A percentile compares a stretch with the other conserved stretches of the same genome.
Conservation (phyloP, 2,329 filamentous ascomycete genomes). For the Trichoderma simmonsii region DNA sequence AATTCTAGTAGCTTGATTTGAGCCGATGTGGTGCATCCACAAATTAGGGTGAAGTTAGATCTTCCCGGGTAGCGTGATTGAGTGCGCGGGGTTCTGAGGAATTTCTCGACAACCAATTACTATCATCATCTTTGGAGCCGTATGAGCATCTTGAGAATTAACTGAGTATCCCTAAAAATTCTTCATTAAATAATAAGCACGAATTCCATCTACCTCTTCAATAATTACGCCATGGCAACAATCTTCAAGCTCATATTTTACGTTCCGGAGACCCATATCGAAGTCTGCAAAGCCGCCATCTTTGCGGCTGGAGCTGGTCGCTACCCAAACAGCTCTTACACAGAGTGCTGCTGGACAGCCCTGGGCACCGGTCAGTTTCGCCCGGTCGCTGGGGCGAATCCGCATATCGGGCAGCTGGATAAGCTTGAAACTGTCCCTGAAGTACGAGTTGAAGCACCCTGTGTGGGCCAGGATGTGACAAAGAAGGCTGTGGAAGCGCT, state of each 20-base stretch:
- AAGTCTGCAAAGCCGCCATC: slow-evolving; percentile 52
- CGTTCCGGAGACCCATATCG: slow-evolving; percentile 43
- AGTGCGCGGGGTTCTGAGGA: neutral
- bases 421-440: slow-evolving; percentile 58
- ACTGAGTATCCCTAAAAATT: neutral
- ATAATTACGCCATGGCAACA: neutral
- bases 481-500: slow-evolving; percentile 59
- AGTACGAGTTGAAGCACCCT: slow-evolving; percentile 60
- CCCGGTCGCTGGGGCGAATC: slow-evolving; percentile 58
- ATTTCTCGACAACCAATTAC: neutral
- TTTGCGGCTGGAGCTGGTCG: slow-evolving; percentile 57
- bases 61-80: neutral
- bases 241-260: slow-evolving; percentile 48
- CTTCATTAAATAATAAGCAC: neutral
- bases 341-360: slow-evolving; percentile 51
- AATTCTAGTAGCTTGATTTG: no score
- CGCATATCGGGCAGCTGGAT: slow-evolving; percentile 58
- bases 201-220: no score
- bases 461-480: slow-evolving; percentile 55
- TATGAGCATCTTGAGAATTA: neutral
- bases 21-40: neutral
- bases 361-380: slow-evolving; percentile 64
- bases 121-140: neutral
- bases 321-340: slow-evolving; percentile 53
- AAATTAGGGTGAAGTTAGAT: neutral